phyloP scores from a whole-genome alignment of 2,329 filamentous ascomycete species.

The Exophiala dermatitidis region DNA sequence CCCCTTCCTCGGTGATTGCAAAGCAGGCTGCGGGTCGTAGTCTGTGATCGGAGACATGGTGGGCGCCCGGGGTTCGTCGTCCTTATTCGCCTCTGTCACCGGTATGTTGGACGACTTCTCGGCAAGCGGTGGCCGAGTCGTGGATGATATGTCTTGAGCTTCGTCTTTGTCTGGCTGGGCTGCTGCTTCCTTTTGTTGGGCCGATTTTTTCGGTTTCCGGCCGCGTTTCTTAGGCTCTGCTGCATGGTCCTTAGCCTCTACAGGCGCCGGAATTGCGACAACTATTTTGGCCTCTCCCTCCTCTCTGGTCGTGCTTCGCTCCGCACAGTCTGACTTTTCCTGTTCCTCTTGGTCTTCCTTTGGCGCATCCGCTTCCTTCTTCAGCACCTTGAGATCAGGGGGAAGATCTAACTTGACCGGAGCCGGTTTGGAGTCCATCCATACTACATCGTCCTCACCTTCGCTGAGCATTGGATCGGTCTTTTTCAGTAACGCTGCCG shows the following conservation, averaged over 20 bases:
- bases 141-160: not conserved
- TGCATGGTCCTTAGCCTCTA: conserved; percentile 8
- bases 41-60: conserved; percentile 15
- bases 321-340: not conserved
- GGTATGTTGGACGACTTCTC: conserved; percentile 17
- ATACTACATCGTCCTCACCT: conserved; percentile 26
- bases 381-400: conserved; percentile 21
- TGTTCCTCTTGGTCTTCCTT: conserved; percentile 8
- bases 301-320: not conserved
- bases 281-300: conserved; percentile 12
- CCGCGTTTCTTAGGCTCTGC: conserved; percentile 26
- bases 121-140: conserved; percentile 7
- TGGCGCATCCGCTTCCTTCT: conserved; percentile 14
- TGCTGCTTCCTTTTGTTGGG: conserved; percentile 5
- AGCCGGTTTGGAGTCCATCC: conserved; percentile 24
- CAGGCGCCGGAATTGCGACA: conserved; percentile 15
- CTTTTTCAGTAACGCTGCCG: conserved; percentile 18
- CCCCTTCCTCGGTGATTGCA: not conserved
- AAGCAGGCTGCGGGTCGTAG: conserved; percentile 5
- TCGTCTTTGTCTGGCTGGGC: conserved; percentile 3
- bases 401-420: conserved; percentile 24
- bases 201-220: conserved; percentile 22
- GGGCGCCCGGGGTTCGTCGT: conserved; percentile 5
- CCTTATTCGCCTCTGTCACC: not conserved
- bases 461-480: conserved; percentile 23